Conservation (phyloP, 495 filamentous ascomycete species). For the Penicillium paxilli region DNA sequence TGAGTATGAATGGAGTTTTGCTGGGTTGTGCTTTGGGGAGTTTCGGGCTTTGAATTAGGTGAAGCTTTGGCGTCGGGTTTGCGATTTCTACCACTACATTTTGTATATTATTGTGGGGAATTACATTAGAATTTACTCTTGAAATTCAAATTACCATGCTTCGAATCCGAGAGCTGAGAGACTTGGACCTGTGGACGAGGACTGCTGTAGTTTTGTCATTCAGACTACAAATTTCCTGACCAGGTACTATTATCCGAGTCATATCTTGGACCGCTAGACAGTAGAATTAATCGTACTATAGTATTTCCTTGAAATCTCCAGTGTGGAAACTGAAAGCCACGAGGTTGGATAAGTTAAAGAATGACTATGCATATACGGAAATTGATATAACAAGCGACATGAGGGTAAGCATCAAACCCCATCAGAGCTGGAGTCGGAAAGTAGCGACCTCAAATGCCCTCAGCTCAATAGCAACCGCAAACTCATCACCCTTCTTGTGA, state of each 20-base stretch:
- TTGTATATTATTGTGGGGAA: constrained; percentile 23
- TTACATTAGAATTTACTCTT: background rate
- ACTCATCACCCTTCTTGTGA: constrained; percentile 42
- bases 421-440: constrained; percentile 70
- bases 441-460: constrained; percentile 90
- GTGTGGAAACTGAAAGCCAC: too few relatives aligned
- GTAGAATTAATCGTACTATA: too few relatives aligned
- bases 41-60: constrained; percentile 5
- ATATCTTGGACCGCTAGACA: too few relatives aligned
- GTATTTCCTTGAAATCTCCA: too few relatives aligned
- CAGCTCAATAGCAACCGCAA: constrained; percentile 61
- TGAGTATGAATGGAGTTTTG: constrained; percentile 10
- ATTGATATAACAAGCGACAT: background rate
- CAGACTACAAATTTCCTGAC: too few relatives aligned
- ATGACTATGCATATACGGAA: background rate
- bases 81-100: constrained; percentile 10
- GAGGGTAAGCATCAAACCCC: too few relatives aligned
- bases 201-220: too few relatives aligned
- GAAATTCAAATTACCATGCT: background rate
- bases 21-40: constrained; percentile 15
- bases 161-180: too few relatives aligned
- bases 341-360: background rate
- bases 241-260: too few relatives aligned
- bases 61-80: constrained; percentile 6
- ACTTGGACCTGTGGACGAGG: too few relatives aligned